Evolutionary conservation across 495 filamentous ascomycete species (phyloP).

Genomic region (Podospora pseudoanserina): DNA sequence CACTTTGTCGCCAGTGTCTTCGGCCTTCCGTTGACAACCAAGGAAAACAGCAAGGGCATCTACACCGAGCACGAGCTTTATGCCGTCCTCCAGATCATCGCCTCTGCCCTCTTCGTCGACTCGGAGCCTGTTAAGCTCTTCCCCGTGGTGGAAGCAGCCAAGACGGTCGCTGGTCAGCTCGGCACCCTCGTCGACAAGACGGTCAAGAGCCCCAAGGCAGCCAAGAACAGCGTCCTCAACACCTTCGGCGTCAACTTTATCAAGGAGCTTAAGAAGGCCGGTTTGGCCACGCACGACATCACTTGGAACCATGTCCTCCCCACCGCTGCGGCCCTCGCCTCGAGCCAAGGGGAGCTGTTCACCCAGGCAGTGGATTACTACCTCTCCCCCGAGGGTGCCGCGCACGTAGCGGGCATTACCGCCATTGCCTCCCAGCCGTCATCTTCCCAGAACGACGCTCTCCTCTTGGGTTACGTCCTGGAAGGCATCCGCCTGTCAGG

Average conservation of each 20-base stretch:
- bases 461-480: slow-evolving; percentile 51
- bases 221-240: slow-evolving; percentile 53
- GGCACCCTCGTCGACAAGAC: slow-evolving; percentile 35
- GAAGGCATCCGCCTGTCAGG: slow-evolving; percentile 51
- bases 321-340: slow-evolving; percentile 45
- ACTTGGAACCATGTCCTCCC: slow-evolving; percentile 68
- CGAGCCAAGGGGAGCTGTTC: slow-evolving; percentile 69
- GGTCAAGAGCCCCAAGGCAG: slow-evolving; percentile 60
- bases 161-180: slow-evolving; percentile 55
- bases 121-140: slow-evolving; percentile 51
- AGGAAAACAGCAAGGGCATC: slow-evolving; percentile 62
- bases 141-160: slow-evolving; percentile 58
- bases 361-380: slow-evolving; percentile 80
- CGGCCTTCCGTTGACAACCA: slow-evolving; percentile 68
- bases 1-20: slow-evolving; percentile 72
- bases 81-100: slow-evolving; percentile 67
- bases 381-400: slow-evolving; percentile 51
- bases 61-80: slow-evolving; percentile 81
- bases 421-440: slow-evolving; percentile 42
- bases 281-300: slow-evolving; percentile 62
- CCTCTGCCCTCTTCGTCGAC: slow-evolving; percentile 48
- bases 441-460: slow-evolving; percentile 32
- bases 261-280: slow-evolving; percentile 62
- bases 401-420: slow-evolving; percentile 58
- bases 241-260: slow-evolving; percentile 70